Evolutionary conservation across 2,329 filamentous ascomycete species (phyloP), one percentile per base, ranked within the genome.

Genomic region (Curvularia lunata): DNA sequence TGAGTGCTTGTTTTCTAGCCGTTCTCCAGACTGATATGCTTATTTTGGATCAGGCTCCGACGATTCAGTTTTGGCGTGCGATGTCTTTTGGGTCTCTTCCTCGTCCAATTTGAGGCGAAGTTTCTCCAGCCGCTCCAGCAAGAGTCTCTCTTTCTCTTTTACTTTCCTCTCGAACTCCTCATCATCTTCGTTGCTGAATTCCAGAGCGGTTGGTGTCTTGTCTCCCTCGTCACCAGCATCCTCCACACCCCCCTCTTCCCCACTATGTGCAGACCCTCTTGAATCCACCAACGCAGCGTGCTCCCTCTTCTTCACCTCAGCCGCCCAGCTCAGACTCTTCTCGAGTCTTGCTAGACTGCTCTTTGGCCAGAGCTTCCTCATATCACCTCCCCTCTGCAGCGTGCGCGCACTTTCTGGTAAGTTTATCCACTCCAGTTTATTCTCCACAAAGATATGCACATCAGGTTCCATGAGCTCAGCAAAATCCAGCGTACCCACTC

Each of bases 381-480:
- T 46, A 41, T 70, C 56, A 41, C 54, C 65, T 1, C 55, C 42
- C 4, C 57, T 59, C 25, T 40, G 46, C 5, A 52, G 46, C 4
- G 63, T 65, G 52, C 59, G 68, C 8, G 72, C 66, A 2, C 57
- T 66, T 3, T 65, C 56, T 0, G 73, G 72, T 12, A 75, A 50
- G 4, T 6, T n/a, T 2, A 75, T 43, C 72, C 73, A 75, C 0
- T 64, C 62, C 4, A 75, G n/a, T 40, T 74, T 74, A 45, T 62
- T 69, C 37, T 68, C 70, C 2, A 71, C 58, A 49, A 60, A 74
- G 1, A 56, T 51, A 48, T 75, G 73, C 19, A 70, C 6, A 54
- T 75, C 73, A 1, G 73, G 73, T 48, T 70, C 68, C 67, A 75
- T 70, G 10, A 73, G 48, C 1, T 54, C 51, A 0, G 73, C 70